These are phyloP conservation scores for Serpula lacrymans DNA, from an alignment of 768 basidiomycete genomes.

Conservation along the genomic window DNA sequence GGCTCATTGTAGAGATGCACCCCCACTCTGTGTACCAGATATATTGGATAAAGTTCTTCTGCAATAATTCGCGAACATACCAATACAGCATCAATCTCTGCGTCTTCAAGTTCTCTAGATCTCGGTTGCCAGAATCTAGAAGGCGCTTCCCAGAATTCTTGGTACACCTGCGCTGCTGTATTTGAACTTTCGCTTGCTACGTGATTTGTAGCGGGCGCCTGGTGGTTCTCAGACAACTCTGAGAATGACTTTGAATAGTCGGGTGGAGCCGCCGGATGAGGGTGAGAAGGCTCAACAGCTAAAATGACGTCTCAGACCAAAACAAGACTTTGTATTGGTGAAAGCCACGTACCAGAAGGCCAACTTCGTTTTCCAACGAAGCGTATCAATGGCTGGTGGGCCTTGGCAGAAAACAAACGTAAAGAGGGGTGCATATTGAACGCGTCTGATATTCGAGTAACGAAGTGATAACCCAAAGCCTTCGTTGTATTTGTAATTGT, in stretches of 20 bases:
- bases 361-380: slow-evolving; percentile 59
- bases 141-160: slow-evolving; percentile 70
- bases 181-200: no score
- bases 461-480: background rate
- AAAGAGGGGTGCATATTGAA: slow-evolving; percentile 30
- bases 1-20: slow-evolving; percentile 51
- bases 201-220: no score
- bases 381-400: slow-evolving; percentile 57
- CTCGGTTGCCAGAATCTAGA: slow-evolving; percentile 52
- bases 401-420: slow-evolving; percentile 35
- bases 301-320: slow-evolving; percentile 8
- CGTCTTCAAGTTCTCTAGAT: slow-evolving; percentile 45
- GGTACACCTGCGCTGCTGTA: slow-evolving; percentile 20
- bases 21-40: slow-evolving; percentile 51
- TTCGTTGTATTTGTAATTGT: background rate
- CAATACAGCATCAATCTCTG: slow-evolving; percentile 65
- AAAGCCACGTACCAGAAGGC: slow-evolving; percentile 38
- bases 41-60: slow-evolving; percentile 3
- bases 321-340: slow-evolving; percentile 1
- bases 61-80: slow-evolving; percentile 34
- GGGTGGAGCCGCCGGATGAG: slow-evolving; percentile 67
- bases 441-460: background rate
- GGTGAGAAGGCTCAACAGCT: slow-evolving; percentile 39
- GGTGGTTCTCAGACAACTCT: slow-evolving; percentile 41
- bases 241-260: slow-evolving; percentile 52